Conservation (phyloP, 441 rosid species). For the Kokia cookei region DNA sequence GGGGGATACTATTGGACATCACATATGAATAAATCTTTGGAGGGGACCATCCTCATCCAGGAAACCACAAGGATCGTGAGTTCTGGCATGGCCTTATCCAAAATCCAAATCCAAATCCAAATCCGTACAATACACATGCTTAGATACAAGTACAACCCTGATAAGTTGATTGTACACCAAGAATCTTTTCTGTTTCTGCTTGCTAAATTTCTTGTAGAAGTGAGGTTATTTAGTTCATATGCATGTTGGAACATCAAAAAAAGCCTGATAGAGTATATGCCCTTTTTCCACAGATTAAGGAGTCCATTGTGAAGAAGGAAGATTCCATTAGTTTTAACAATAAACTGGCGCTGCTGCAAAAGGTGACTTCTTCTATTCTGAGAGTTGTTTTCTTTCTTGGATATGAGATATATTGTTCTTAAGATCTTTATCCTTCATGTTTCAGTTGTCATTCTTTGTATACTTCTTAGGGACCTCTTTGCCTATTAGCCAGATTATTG, state of each 20-base stretch:
- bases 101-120: constrained; percentile 9
- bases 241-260: too few species aligned
- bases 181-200: neutral
- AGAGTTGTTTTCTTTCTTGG: neutral
- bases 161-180: neutral
- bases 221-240: neutral
- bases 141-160: neutral
- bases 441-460: neutral
- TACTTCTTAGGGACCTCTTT: neutral
- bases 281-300: constrained; percentile 45
- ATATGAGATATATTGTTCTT: neutral
- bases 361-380: constrained; percentile 29
- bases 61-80: constrained; percentile 15
- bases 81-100: constrained; percentile 51
- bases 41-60: constrained; percentile 45
- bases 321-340: constrained; percentile 26
- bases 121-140: neutral
- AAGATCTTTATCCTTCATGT: neutral
- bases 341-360: constrained; percentile 44
- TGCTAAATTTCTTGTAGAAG: neutral
- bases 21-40: neutral
- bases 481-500: too few species aligned
- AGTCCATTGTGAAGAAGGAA: constrained; percentile 28
- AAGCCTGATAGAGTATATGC: neutral
- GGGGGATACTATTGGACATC: neutral